Conservation (phyloP, 805 yeast genomes). For the Pachysolen tannophilus region DNA sequence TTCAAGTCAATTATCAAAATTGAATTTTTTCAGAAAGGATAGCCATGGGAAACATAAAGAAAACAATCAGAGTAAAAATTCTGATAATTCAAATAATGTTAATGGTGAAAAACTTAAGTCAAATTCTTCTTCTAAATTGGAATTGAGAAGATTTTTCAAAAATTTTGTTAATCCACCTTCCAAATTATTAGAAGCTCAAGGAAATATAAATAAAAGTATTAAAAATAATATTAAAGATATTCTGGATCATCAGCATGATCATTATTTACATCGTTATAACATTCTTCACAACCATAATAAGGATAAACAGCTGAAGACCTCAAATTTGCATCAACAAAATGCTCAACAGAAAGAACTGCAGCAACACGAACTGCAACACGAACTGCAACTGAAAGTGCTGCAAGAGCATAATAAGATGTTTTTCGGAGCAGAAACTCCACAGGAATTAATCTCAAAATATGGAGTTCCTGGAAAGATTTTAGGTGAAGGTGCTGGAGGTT, state of each 20-base stretch:
- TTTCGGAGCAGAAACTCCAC: slow-evolving; percentile 30
- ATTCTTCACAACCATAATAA: slow-evolving; percentile 9
- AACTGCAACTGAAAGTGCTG: slow-evolving; percentile 7
- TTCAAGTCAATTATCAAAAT: no score
- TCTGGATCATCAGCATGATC: slow-evolving; percentile 7
- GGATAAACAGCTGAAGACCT: not conserved
- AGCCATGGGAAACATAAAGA: no score
- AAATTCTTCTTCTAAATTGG: slow-evolving; percentile 14
- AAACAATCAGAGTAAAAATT: no score
- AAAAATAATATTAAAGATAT: slow-evolving; percentile 12
- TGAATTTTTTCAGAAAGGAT: no score
- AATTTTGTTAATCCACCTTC: slow-evolving; percentile 12
- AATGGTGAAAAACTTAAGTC: not conserved
- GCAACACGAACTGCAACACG: slow-evolving; percentile 3
- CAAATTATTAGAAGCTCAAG: slow-evolving; percentile 1
- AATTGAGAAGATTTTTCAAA: slow-evolving; percentile 39
- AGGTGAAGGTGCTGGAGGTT: slow-evolving; percentile 95
- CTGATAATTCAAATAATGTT: slow-evolving; percentile 9
- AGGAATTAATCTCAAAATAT: slow-evolving; percentile 48
- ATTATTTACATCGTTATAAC: no score
- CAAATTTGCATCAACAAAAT: not conserved
- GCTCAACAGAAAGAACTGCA: slow-evolving; percentile 1
- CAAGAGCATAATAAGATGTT: slow-evolving; percentile 13
- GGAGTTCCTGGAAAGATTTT: slow-evolving; percentile 66
- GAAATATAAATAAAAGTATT: slow-evolving; percentile 10